Evolutionary conservation across 2,329 filamentous ascomycete genomes (phyloP).

Genomic region (Simplicillium aogashimaense): DNA sequence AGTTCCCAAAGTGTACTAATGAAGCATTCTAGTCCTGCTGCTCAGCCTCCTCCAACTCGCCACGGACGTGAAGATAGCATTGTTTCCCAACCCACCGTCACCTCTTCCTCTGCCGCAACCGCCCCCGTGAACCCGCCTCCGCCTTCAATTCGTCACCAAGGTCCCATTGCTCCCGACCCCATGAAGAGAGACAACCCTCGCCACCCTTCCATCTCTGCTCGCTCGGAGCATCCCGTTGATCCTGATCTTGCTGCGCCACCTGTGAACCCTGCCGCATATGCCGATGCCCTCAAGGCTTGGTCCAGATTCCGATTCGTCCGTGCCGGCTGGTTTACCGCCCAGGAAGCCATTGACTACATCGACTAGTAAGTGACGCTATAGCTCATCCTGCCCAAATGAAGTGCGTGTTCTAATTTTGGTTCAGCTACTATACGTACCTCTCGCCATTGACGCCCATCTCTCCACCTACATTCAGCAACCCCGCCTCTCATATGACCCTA

Average conservation of each 20-base stretch:
- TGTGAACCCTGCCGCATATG: constrained; percentile 42
- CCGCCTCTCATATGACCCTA: constrained; percentile 68
- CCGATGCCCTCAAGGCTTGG: constrained; percentile 78
- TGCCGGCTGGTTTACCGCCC: constrained; percentile 90
- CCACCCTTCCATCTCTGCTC: constrained; percentile 8
- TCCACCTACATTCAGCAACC: constrained; percentile 78
- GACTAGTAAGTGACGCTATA: constrained; percentile 58
- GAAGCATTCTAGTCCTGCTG: not conserved
- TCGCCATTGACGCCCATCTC: constrained; percentile 91
- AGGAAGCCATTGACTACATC: constrained; percentile 88
- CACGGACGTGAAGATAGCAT: constrained; percentile 21
- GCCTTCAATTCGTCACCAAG: not conserved
- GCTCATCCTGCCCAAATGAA: not conserved
- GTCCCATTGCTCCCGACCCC: not conserved
- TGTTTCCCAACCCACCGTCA: constrained; percentile 11
- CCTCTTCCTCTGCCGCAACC: constrained; percentile 9
- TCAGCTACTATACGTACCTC: constrained; percentile 79
- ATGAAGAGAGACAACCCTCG: constrained; percentile 8
- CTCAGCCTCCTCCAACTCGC: not conserved
- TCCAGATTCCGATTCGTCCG: constrained; percentile 87
- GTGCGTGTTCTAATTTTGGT: constrained; percentile 4
- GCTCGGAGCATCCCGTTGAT: constrained; percentile 31
- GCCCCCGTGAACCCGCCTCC: constrained; percentile 4
- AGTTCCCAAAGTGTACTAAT: constrained; percentile 5
- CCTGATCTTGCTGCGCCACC: constrained; percentile 32